A percentile compares a stretch with the other conserved stretches of the same genome.
phyloP scores from a whole-genome alignment of 768 basidiomycete species.

The Favolaschia claudopus region DNA sequence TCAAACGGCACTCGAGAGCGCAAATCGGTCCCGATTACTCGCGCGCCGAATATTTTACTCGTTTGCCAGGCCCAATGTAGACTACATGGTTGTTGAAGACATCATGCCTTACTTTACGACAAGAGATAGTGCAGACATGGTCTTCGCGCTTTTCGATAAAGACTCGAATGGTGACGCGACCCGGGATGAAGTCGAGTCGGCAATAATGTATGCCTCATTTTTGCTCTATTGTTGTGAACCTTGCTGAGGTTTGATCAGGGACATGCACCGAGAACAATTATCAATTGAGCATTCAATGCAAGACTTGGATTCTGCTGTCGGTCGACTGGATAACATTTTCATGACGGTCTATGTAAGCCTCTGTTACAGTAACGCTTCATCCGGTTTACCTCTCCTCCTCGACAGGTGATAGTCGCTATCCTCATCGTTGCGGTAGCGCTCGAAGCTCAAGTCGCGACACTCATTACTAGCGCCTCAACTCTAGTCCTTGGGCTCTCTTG shows the following conservation, averaged over 20 bases:
- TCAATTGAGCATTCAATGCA: conserved; percentile 88
- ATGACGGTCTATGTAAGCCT: conserved; percentile 69
- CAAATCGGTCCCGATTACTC: conserved; percentile 84
- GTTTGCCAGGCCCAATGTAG: conserved; percentile 67
- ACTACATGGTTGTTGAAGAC: conserved; percentile 70
- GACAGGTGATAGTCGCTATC: conserved; percentile 60
- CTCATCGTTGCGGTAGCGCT: conserved; percentile 88
- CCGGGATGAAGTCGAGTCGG: conserved; percentile 78
- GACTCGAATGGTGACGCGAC: conserved; percentile 78
- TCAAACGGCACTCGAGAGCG: conserved; percentile 76
- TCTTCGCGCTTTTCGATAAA: conserved; percentile 74
- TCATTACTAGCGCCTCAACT: conserved; percentile 80
- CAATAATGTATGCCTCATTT: conserved; percentile 56
- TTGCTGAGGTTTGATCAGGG: conserved; percentile 51
- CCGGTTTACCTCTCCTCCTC: neutral
- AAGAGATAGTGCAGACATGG: conserved; percentile 70
- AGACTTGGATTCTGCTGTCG: conserved; percentile 89
- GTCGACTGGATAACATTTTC: conserved; percentile 84
- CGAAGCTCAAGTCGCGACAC: conserved; percentile 74
- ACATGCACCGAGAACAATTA: conserved; percentile 85
- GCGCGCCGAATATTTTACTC: conserved; percentile 89
- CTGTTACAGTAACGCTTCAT: neutral
- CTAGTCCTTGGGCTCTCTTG: conserved; percentile 74
- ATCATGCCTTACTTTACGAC: conserved; percentile 75
- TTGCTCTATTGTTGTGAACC: conserved; percentile 3